phyloP scores from a whole-genome alignment of 495 filamentous ascomycete species.

The Penicillium waksmanii region DNA sequence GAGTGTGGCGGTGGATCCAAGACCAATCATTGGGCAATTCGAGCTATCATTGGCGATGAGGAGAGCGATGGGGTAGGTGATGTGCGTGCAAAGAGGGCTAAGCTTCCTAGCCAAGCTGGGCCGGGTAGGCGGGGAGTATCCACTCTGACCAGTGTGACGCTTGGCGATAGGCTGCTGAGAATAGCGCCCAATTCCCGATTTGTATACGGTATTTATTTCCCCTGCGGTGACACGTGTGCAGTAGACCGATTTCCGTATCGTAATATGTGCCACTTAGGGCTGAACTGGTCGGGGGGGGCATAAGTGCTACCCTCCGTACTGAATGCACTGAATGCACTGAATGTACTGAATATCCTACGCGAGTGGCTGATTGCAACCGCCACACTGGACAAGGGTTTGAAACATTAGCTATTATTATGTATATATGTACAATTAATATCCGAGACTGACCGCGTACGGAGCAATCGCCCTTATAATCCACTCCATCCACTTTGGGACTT shows the following conservation, averaged over 20 bases:
- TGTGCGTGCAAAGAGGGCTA: slow-evolving; percentile 8
- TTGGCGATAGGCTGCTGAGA: not conserved
- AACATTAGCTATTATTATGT: not conserved
- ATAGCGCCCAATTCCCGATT: slow-evolving; percentile 5
- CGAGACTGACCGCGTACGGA: not conserved
- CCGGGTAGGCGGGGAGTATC: not conserved
- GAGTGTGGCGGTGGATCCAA: slow-evolving; percentile 6
- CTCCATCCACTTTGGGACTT: not conserved
- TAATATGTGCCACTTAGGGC: not conserved
- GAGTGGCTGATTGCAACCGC: not conserved
- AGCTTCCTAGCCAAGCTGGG: slow-evolving; percentile 4
- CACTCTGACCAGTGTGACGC: not conserved
- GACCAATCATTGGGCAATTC: not conserved
- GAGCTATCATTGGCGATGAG: slow-evolving; percentile 1
- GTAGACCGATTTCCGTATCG: not conserved
- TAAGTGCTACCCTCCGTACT: no score
- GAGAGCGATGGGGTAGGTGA: not conserved
- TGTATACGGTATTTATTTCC: not conserved
- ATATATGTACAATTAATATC: not conserved
- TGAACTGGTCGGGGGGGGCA: no score
- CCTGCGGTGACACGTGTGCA: slow-evolving; percentile 2
- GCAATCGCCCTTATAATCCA: not conserved
- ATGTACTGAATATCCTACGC: not conserved
- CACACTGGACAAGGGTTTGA: not conserved
- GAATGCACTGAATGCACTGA: no score